A percentile compares a stretch with the other conserved stretches of the same genome.
phyloP scores from a whole-genome alignment of 176 grass and related monocot genomes.

The Rhynchospora pubera region DNA sequence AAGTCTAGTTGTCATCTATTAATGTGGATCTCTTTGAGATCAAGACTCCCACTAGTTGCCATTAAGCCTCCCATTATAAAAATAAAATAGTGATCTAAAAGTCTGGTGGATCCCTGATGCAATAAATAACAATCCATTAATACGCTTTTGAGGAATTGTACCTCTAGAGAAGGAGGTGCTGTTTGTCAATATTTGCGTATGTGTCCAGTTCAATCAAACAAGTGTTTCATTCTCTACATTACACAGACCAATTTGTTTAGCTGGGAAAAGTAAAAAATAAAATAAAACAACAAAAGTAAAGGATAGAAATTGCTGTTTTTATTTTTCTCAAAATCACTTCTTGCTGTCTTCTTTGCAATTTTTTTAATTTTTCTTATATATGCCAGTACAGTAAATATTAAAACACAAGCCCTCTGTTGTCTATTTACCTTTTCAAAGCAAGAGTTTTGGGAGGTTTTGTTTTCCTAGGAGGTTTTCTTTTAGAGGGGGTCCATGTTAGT shows the following conservation, averaged over 20 bases:
- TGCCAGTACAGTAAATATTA: not conserved
- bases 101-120: not conserved
- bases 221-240: not conserved
- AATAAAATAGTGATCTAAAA: constrained; percentile 5
- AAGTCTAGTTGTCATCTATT: constrained; percentile 22
- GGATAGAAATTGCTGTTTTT: not conserved
- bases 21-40: constrained; percentile 13
- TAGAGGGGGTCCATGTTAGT: not conserved
- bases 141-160: not conserved
- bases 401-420: not conserved
- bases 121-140: constrained; percentile 3
- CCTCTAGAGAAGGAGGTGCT: not conserved
- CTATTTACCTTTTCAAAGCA: not conserved
- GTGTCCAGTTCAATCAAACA: not conserved
- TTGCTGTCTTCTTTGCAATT: not conserved
- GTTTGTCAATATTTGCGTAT: not conserved
- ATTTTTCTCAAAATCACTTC: not conserved
- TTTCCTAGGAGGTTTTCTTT: not conserved
- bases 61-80: constrained; percentile 16
- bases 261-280: not conserved
- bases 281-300: not conserved
- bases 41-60: constrained; percentile 20
- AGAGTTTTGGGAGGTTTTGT: not conserved
- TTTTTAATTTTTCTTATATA: not conserved
- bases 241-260: not conserved